Evolutionary conservation across 2,329 filamentous ascomycete genomes (phyloP).

Genomic region (Didymella glomerata): DNA sequence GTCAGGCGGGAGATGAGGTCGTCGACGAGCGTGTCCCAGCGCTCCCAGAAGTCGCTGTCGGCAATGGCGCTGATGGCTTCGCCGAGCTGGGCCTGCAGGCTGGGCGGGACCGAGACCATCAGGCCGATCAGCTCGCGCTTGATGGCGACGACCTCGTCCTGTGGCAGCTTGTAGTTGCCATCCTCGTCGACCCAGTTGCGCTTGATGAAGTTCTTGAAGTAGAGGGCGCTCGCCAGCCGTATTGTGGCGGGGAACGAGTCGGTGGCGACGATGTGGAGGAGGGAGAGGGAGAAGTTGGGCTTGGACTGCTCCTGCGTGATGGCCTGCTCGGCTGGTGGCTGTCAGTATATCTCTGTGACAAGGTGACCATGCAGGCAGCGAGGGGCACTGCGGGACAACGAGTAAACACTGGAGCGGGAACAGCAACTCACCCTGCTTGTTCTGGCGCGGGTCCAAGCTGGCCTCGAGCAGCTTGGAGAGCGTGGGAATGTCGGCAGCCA

Average conservation of each 20-base stretch:
- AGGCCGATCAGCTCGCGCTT: constrained; percentile 94
- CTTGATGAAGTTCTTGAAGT: constrained; percentile 98
- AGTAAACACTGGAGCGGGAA: constrained; percentile 32
- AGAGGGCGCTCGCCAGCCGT: constrained; percentile 85
- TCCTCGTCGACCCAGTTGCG: constrained; percentile 95
- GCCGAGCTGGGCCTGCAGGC: constrained; percentile 91
- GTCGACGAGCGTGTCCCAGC: constrained; percentile 95
- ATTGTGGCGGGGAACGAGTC: constrained; percentile 76
- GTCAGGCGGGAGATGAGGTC: constrained; percentile 91
- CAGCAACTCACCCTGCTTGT: constrained; percentile 79
- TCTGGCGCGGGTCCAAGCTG: constrained; percentile 85
- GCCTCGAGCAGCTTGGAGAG: constrained; percentile 87
- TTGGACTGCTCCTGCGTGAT: constrained; percentile 82
- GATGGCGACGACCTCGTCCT: constrained; percentile 85
- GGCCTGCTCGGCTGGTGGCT: constrained; percentile 74
- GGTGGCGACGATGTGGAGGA: constrained; percentile 89
- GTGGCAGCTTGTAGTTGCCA: constrained; percentile 87
- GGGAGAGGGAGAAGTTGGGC: constrained; percentile 82
- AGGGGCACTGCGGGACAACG: constrained; percentile 16
- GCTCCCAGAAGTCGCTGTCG: constrained; percentile 95
- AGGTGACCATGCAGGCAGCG: neutral
- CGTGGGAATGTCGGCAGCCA: constrained; percentile 68
- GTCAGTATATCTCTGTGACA: constrained; percentile 28
- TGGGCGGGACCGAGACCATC: constrained; percentile 90
- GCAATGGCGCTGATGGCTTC: constrained; percentile 97